Base-by-base conservation (phyloP, 2,329 filamentous ascomycete species). In the Penicillium fuscoglaucum region DNA sequence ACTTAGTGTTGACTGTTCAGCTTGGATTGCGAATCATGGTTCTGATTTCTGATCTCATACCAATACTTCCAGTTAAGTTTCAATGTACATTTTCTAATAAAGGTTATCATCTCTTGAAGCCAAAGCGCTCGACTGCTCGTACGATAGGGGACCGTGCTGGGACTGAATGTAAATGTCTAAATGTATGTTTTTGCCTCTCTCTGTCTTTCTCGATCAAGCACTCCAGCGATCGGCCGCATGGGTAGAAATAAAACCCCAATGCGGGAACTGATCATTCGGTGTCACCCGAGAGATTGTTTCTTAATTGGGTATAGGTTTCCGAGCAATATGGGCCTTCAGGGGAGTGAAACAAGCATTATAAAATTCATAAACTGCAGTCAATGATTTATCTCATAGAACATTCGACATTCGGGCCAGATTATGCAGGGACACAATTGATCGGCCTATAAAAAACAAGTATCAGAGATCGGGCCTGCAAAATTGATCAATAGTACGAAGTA, bases 401-500 rank as follows among this genome's bases (percentile, higher is more conserved):
- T 57, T 33, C 24, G 28, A 21, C 33, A 60, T 53, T 50, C 58
- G 28, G 44, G 55, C 21, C 43, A 21, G 31, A 45, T 19, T 39
- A 55, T 59, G 56, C 57, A 61, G 55, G 55, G 50, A 47, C 50
- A 8, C 35, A 53, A 1, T 21, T 35, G 50, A 54, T 35, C 50
- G 21, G 21, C 50, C 55, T 53, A 54, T 54, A 19, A 24, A 29
- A 54, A 33, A 15, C 12, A 13, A 26, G 43, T 3, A 28, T 47
- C 17, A 28, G 12, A 35, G 50, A 51, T 40, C 17, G 9, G 29
- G 35, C 15, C 51, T 41, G 35, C 41, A 56, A 46, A 50, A 56
- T 15, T 17, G 44, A 48, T 57, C 55, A 48, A 57, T 57, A 57
- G 51, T 57, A 33, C 31, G 5, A 33, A 33, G 31, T 33, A 39